Percentiles rank a stretch among this genome's conserved stretches.
Evolutionary conservation across 768 basidiomycete genomes (phyloP).

Genomic region (Suillus brevipes): DNA sequence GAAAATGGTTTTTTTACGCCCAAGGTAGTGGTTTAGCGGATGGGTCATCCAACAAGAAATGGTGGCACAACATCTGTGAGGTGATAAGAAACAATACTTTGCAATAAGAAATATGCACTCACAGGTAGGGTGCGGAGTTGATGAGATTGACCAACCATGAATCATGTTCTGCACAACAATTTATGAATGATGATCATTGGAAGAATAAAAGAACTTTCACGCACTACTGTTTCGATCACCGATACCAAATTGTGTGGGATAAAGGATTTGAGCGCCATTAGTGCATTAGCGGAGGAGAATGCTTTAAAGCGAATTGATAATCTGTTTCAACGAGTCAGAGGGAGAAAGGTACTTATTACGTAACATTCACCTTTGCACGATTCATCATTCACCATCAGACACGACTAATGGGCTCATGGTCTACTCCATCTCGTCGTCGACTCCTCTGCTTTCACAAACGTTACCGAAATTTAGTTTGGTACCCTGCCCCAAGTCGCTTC

Average conservation of each 20-base stretch:
- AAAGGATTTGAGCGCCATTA: conserved; percentile 46
- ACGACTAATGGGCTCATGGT: conserved; percentile 42
- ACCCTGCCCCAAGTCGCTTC: conserved; percentile 35
- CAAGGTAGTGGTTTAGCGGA: too few relatives aligned
- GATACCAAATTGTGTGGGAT: conserved; percentile 57
- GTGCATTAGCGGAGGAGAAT: too few relatives aligned
- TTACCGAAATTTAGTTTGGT: conserved; percentile 57
- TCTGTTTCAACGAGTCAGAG: too few relatives aligned
- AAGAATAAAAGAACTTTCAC: conserved; percentile 9
- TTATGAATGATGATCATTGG: conserved; percentile 14
- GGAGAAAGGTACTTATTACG: too few relatives aligned
- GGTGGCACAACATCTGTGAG: too few relatives aligned
- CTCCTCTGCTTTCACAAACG: conserved; percentile 41
- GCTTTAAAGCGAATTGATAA: too few relatives aligned
- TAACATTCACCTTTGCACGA: conserved; percentile 62
- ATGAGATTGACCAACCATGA: conserved; percentile 78
- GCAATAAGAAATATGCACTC: too few relatives aligned
- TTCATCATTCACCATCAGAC: conserved; percentile 41
- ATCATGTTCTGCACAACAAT: conserved; percentile 39
- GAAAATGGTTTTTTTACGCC: too few relatives aligned
- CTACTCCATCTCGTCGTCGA: conserved; percentile 47
- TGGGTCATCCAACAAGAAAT: too few relatives aligned
- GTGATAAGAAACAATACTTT: too few relatives aligned
- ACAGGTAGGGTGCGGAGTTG: too few relatives aligned
- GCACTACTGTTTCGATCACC: conserved; percentile 25